These are phyloP conservation scores for Cordyceps pruinosa DNA, from an alignment of 2,329 filamentous ascomycete genomes.

Conservation along the genomic window DNA sequence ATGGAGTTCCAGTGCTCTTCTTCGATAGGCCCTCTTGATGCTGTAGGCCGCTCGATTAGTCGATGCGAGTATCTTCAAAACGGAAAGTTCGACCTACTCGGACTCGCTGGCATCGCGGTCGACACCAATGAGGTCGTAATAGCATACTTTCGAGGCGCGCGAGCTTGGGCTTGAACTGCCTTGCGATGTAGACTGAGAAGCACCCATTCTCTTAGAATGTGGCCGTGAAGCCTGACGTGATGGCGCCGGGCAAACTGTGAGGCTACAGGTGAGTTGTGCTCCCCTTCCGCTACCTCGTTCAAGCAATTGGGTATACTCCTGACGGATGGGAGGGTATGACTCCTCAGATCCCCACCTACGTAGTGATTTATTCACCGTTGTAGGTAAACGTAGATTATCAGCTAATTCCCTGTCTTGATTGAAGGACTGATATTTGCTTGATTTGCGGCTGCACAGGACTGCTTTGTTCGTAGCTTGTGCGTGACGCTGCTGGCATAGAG, in stretches of 20 bases:
- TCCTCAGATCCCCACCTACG: not conserved
- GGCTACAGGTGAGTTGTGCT: not conserved
- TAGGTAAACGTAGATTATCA: too few species aligned
- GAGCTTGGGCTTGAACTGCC: slow-evolving; percentile 23
- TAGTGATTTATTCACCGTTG: not conserved
- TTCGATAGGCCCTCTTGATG: slow-evolving; percentile 89
- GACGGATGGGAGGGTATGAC: not conserved
- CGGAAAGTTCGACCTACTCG: slow-evolving; percentile 50
- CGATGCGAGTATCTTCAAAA: not conserved
- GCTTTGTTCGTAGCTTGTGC: not conserved
- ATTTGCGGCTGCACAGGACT: not conserved
- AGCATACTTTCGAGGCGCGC: slow-evolving; percentile 59
- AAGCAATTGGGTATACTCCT: not conserved
- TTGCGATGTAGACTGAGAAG: slow-evolving; percentile 45
- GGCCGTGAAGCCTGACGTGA: not conserved
- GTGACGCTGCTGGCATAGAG: too few species aligned
- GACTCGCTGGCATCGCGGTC: slow-evolving; percentile 69
- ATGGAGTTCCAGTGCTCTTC: slow-evolving; percentile 85
- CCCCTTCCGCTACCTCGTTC: not conserved
- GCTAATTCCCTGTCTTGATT: too few species aligned
- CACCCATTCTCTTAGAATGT: slow-evolving; percentile 40
- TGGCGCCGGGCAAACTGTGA: not conserved
- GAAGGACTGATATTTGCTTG: not conserved
- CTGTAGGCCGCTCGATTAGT: slow-evolving; percentile 32
- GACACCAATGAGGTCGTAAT: slow-evolving; percentile 78